Evolutionary conservation across 257 asterid genomes (phyloP).

Genomic region (Eucommia ulmoides): DNA sequence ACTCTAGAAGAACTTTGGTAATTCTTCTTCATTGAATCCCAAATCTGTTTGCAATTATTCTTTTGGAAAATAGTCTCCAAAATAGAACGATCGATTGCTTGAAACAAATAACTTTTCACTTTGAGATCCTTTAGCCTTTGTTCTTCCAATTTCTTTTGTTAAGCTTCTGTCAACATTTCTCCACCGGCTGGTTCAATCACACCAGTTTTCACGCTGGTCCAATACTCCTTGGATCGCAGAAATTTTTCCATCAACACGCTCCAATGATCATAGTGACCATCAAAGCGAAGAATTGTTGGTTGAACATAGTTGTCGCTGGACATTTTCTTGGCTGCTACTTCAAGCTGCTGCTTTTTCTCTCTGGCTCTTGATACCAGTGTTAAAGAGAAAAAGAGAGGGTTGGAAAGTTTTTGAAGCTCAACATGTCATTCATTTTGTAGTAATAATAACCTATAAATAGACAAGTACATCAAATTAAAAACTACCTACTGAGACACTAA

Average conservation of each 20-base stretch:
- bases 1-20: background rate
- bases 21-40: background rate
- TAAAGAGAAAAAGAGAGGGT: too few species aligned
- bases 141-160: background rate
- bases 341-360: too few species aligned
- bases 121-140: background rate
- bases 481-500: too few species aligned
- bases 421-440: too few species aligned
- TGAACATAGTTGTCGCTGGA: background rate
- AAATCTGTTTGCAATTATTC: too few species aligned
- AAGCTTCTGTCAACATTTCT: background rate
- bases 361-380: too few species aligned
- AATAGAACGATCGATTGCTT: background rate
- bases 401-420: too few species aligned
- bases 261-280: conserved; percentile 1
- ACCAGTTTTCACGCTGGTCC: background rate
- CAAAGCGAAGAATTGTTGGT: background rate
- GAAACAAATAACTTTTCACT: background rate
- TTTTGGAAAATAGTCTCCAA: background rate
- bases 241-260: background rate
- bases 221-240: background rate
- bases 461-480: too few species aligned
- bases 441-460: too few species aligned
- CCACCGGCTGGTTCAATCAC: background rate
- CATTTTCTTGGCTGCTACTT: too few species aligned